Percentiles rank a stretch among this genome's conserved stretches.
Conservation (phyloP, 768 basidiomycete genomes). For the Sistotremastrum suecicum region DNA sequence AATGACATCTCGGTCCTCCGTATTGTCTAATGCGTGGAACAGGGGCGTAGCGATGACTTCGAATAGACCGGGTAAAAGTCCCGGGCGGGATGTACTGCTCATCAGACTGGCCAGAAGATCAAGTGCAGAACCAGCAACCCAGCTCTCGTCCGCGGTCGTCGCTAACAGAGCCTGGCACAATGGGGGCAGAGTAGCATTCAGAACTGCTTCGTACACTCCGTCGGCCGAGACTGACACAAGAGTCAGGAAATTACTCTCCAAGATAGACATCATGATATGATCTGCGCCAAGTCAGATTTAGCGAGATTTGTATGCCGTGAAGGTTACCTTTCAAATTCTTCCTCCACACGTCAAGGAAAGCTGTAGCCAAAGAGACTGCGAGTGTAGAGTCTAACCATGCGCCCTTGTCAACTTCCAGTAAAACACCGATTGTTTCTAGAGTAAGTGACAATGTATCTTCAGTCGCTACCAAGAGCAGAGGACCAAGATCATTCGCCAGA, state of each 20-base stretch:
- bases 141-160: constrained; percentile 49
- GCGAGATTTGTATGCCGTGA: background rate
- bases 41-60: constrained; percentile 57
- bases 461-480: constrained; percentile 64
- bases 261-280: constrained; percentile 75
- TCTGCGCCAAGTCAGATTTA: constrained; percentile 31
- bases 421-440: constrained; percentile 70
- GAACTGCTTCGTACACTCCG: constrained; percentile 57
- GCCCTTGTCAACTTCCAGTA: constrained; percentile 59
- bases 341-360: constrained; percentile 69
- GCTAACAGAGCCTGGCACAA: constrained; percentile 51
- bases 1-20: constrained; percentile 79
- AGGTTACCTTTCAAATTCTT: constrained; percentile 70
- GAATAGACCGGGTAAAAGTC: constrained; percentile 74
- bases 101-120: constrained; percentile 67
- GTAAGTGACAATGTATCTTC: constrained; percentile 85
- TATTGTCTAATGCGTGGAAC: constrained; percentile 48
- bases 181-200: constrained; percentile 57
- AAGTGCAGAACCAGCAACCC: constrained; percentile 68
- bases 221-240: constrained; percentile 47
- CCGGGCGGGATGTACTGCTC: constrained; percentile 43
- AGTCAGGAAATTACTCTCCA: constrained; percentile 25
- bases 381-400: constrained; percentile 60
- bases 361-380: constrained; percentile 48
- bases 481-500: constrained; percentile 70